Conservation (phyloP, 2,329 filamentous ascomycete genomes). For the Fusarium coffeatum region DNA sequence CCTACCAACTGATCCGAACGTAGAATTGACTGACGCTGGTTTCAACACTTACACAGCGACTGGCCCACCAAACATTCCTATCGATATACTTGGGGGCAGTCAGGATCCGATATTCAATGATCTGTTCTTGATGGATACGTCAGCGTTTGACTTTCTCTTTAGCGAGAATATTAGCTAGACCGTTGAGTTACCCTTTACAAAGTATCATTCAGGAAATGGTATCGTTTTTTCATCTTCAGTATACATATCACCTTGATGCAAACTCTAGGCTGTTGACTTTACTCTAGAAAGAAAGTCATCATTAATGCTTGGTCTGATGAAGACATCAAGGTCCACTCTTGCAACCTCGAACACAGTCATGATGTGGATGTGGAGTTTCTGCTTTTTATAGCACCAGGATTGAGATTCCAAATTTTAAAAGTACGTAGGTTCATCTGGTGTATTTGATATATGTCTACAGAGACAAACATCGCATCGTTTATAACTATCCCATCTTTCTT, state of each 20-base stretch:
- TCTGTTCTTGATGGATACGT: background rate
- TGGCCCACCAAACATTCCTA: rapidly evolving
- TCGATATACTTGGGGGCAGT: background rate
- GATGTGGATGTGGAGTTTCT: rapidly evolving
- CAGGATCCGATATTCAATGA: background rate
- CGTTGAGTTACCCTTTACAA: rapidly evolving
- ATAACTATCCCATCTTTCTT: too few relatives aligned
- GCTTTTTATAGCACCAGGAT: too few relatives aligned
- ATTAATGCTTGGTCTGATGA: too few relatives aligned
- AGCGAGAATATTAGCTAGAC: background rate
- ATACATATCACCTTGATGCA: too few relatives aligned
- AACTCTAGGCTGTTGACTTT: too few relatives aligned
- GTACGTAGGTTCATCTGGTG: too few relatives aligned
- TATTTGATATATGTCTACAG: too few relatives aligned
- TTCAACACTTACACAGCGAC: background rate
- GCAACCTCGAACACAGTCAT: rapidly evolving
- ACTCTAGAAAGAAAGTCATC: too few relatives aligned
- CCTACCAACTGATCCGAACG: rapidly evolving
- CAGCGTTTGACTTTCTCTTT: background rate
- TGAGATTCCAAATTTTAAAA: rapidly evolving
- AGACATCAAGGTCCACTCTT: rapidly evolving
- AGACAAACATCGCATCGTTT: too few relatives aligned
- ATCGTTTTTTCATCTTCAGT: too few relatives aligned
- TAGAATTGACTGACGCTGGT: background rate
- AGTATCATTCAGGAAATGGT: rapidly evolving